phyloP scores from a whole-genome alignment of 2,329 filamentous ascomycete genomes.

The Alternaria sp. region DNA sequence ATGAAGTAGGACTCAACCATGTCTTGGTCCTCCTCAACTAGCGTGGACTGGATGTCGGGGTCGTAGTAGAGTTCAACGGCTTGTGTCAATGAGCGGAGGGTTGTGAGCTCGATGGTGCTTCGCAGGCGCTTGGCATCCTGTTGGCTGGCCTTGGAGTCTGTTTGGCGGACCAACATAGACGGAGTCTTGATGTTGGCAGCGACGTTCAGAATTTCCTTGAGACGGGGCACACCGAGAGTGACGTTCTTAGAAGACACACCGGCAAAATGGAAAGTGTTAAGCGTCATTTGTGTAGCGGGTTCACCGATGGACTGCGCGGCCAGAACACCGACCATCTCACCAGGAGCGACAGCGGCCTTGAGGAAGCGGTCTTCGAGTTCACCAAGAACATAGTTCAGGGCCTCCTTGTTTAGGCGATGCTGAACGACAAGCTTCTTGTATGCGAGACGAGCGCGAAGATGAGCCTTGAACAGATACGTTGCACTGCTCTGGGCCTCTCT shows the following conservation, averaged over 20 bases:
- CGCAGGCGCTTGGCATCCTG: slow-evolving; percentile 85
- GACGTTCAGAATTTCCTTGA: slow-evolving; percentile 99
- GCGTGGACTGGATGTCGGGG: slow-evolving; percentile 83
- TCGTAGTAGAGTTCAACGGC: slow-evolving; percentile 98
- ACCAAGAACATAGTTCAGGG: slow-evolving; percentile 89
- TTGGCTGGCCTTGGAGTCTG: slow-evolving; percentile 66
- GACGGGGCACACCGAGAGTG: slow-evolving; percentile 95
- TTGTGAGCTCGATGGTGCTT: slow-evolving; percentile 92
- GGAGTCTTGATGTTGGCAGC: slow-evolving; percentile 98
- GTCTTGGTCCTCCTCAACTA: slow-evolving; percentile 84
- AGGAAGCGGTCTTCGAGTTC: slow-evolving; percentile 90
- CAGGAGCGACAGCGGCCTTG: slow-evolving; percentile 83
- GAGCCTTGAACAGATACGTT: slow-evolving; percentile 89
- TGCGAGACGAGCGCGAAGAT: slow-evolving; percentile 84
- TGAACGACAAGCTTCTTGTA: slow-evolving; percentile 91
- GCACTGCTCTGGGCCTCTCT: slow-evolving; percentile 86
- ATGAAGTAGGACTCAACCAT: slow-evolving; percentile 98
- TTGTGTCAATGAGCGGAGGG: slow-evolving; percentile 86
- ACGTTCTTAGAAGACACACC: slow-evolving; percentile 99
- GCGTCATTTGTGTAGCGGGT: slow-evolving; percentile 97
- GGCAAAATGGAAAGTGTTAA: slow-evolving; percentile 99
- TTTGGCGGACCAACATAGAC: slow-evolving; percentile 90
- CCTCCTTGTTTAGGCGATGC: slow-evolving; percentile 85
- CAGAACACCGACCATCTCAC: slow-evolving; percentile 98
- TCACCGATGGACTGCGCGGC: slow-evolving; percentile 99